Evolutionary conservation across 1,139 yeast species (phyloP), one percentile per base, ranked within the genome.

Genomic region (Zygosaccharomyces pseudobailii): DNA sequence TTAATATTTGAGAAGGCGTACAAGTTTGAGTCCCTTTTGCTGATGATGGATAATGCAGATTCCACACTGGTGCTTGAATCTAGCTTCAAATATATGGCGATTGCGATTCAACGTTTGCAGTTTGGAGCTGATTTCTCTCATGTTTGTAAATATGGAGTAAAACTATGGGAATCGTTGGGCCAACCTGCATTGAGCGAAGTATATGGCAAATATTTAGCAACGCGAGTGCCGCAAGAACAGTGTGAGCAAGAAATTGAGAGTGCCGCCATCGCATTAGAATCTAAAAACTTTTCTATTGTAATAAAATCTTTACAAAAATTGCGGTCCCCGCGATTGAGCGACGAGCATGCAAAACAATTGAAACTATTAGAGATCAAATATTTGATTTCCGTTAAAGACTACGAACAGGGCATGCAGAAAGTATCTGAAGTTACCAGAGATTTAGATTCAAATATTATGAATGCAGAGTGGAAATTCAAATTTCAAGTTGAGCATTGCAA

Each of bases 1-100:
- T 25, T 41, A 2, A 52, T 60, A 3, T 60, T 61, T 38, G 62
- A 59, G 44, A 58, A 53, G 45, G 62, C 63, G 2, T 63, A 60
- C 42, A 52, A 55, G 36, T 62, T 58, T 43, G 66, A 63, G 35
- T 49, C 64, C 9, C 31, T 60, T 6, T 43, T 59, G 30, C 36
- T 53, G 10, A 47, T 61, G 49, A 48, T 54, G 33, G 52, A 50
- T 28, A 54, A 57, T 40, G 52, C 51, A 31, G 50, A 50, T 38
- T 42, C 55, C 2, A 47, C 54, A 9, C 36, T 45, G 3, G 40
- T 56, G 4, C 44, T 62, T 7, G 62, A 62, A 39, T 46, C 63
- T 2, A 35, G 53, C 5, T 55, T 51, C 34, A 61, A 61, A 47
- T 58, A 58, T 33, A 41, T 50, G 27, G 53, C 55, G 5, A 51